phyloP scores from a whole-genome alignment of 306 rosid genomes.

The Inga leiocalycina region DNA sequence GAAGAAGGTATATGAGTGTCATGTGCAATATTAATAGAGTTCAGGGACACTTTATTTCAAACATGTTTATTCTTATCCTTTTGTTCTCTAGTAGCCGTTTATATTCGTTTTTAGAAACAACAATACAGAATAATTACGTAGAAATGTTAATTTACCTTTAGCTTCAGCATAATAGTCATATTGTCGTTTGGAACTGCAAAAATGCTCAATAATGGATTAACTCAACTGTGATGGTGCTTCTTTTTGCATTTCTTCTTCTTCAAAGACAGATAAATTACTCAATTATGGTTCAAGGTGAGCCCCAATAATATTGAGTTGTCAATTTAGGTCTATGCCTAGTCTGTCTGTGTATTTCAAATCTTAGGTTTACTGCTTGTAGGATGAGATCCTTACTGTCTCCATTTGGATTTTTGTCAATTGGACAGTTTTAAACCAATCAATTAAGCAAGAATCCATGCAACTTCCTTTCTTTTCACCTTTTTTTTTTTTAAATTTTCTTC shows the following conservation, averaged over 20 bases:
- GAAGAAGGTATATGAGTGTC: not conserved
- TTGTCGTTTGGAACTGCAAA: slow-evolving; percentile 17
- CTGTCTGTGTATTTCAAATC: slow-evolving; percentile 33
- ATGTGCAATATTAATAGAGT: not conserved
- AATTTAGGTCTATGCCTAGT: slow-evolving; percentile 35
- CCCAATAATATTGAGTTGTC: slow-evolving; percentile 36
- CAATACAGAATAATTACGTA: slow-evolving; percentile 3
- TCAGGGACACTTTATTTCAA: not conserved
- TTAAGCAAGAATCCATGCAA: slow-evolving; percentile 23
- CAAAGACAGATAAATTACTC: slow-evolving; percentile 17
- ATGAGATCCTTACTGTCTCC: slow-evolving; percentile 30
- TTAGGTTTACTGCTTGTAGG: slow-evolving; percentile 35
- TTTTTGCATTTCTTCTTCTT: not conserved
- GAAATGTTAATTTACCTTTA: slow-evolving; percentile 19
- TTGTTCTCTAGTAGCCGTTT: not conserved
- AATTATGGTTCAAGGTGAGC: slow-evolving; percentile 25
- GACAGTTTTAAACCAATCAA: slow-evolving; percentile 45
- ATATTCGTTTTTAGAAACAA: slow-evolving; percentile 17
- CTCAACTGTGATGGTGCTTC: slow-evolving; percentile 13
- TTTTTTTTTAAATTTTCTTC: not conserved
- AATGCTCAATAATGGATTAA: not conserved
- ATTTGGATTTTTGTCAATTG: slow-evolving; percentile 40
- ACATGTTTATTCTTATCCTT: slow-evolving; percentile 1
- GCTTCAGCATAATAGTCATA: not conserved
- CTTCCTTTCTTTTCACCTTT: slow-evolving; percentile 5